Percentiles rank a stretch among this genome's conserved stretches.
phyloP scores from a whole-genome alignment of 2,329 filamentous ascomycete species.

The Metarhizium humberi region DNA sequence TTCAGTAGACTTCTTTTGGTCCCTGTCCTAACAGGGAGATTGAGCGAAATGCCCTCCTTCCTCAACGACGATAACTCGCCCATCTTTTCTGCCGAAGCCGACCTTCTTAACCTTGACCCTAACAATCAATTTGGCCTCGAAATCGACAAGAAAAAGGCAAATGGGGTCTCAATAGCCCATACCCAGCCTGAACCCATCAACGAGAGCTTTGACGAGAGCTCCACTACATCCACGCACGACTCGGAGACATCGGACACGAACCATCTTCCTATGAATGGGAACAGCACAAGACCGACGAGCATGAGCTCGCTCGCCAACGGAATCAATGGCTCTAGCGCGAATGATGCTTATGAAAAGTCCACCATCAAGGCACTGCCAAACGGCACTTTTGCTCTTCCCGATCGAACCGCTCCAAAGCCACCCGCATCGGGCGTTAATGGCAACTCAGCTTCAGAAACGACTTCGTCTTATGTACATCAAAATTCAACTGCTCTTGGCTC shows the following conservation, averaged over 20 bases:
- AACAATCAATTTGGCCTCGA: constrained; percentile 27
- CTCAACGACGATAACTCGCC: constrained; percentile 36
- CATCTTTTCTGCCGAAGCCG: constrained; percentile 30
- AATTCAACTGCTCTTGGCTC: not conserved
- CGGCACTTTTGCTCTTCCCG: constrained; percentile 17
- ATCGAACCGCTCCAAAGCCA: constrained; percentile 19
- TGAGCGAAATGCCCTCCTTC: constrained; percentile 44
- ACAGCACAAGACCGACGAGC: constrained; percentile 37
- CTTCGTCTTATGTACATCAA: not conserved
- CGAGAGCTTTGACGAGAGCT: constrained; percentile 46
- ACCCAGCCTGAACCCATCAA: constrained; percentile 36
- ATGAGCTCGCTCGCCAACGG: constrained; percentile 52
- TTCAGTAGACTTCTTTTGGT: not conserved
- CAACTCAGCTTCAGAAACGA: not conserved
- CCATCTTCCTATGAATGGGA: constrained; percentile 33
- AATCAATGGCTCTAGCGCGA: constrained; percentile 29
- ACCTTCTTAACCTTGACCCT: constrained; percentile 35
- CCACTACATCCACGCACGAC: constrained; percentile 42
- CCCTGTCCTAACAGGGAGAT: constrained; percentile 4
- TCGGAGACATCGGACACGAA: constrained; percentile 40
- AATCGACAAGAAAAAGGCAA: constrained; percentile 22
- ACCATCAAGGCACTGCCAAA: constrained; percentile 16
- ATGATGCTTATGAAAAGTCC: constrained; percentile 17
- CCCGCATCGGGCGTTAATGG: constrained; percentile 13
- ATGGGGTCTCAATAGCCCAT: constrained; percentile 28